Evolutionary conservation across 306 rosid species (phyloP), one percentile per base, ranked within the genome.

Genomic region (Astragalus membranaceus): DNA sequence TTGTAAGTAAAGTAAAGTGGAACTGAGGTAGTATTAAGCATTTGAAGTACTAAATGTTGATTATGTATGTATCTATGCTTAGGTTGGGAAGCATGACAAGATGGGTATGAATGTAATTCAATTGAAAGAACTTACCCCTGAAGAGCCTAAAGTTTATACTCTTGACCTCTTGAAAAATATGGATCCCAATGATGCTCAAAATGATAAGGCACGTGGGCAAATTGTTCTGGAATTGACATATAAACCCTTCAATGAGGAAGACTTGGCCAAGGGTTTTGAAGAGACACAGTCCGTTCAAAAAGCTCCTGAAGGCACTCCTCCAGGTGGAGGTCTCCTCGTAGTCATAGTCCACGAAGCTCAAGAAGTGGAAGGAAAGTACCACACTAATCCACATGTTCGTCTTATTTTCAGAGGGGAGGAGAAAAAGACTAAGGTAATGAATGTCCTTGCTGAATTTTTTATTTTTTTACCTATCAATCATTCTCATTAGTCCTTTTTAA

Each of bases 31-130:
- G 2, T 23, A 2, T 2, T 26, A 26, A 20, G 30, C 30, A 26
- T 26, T 26, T 26, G 30, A 29, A n/a, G 42, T 70, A 7, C 65
- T 82, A 47, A 77, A 35, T 35, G 37, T 35, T 35, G 7, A 4
- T 35, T 30, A 23, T 54, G 12, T 12, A 33, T 53, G 12, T 12
- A 33, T 53, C 53, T 68, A 44, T 6, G 23, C 55, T 68, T 54
- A 92, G 98, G 93, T 93, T 80, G 96, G 96, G 55, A 93, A 88
- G 79, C 96, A 90, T 79, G 98, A 93, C 43, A 88, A 84, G 73
- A 90, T 93, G 98, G 98, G 97, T 20, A 88, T 85, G 83, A 82
- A 88, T 75, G 76, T 37, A 43, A 67, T 93, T 30, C 85, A 87
- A 50, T 20, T 93, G 67, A 93, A 85, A 81, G 92, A 87, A 5